Percentiles rank a stretch among this genome's conserved stretches.
Conservation (phyloP, 1,284 basidiomycete species). For the Cystobasidium slooffiae region DNA sequence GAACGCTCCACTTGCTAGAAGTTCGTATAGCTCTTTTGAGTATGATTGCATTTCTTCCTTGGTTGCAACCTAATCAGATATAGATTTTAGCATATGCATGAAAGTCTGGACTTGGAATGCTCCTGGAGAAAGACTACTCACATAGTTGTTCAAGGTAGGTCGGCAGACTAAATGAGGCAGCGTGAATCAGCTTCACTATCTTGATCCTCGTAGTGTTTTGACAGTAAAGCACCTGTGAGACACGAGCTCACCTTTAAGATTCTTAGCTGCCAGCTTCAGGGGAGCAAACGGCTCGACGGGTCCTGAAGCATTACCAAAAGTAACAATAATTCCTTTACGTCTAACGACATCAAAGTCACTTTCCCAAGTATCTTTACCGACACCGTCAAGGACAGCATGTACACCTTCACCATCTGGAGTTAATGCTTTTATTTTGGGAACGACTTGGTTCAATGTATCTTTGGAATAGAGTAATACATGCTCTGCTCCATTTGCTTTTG, state of each 20-base stretch:
- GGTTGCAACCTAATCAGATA: constrained; percentile 67
- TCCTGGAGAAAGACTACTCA: not conserved
- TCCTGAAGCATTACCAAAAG: constrained; percentile 89
- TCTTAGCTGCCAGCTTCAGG: constrained; percentile 78
- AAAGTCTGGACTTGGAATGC: not conserved
- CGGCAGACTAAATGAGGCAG: constrained; percentile 51
- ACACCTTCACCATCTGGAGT: constrained; percentile 77
- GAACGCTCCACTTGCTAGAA: constrained; percentile 67
- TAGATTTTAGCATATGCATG: constrained; percentile 44
- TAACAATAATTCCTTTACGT: constrained; percentile 65
- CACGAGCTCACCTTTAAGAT: constrained; percentile 63
- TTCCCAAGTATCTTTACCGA: constrained; percentile 82
- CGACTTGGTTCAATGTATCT: constrained; percentile 65
- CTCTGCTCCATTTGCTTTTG: constrained; percentile 77
- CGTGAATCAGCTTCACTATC: not conserved
- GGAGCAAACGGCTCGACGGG: constrained; percentile 67
- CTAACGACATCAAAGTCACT: constrained; percentile 49
- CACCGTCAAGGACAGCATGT: constrained; percentile 87
- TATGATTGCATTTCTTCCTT: constrained; percentile 73
- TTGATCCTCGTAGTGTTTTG: not conserved
- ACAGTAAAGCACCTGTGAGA: too few species aligned
- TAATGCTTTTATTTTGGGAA: constrained; percentile 63
- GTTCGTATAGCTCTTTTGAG: constrained; percentile 68
- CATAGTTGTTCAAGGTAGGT: constrained; percentile 57
- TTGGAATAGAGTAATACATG: constrained; percentile 83